Evolutionary conservation across 768 basidiomycete genomes (phyloP).

Genomic region (Mycena capillaripes): DNA sequence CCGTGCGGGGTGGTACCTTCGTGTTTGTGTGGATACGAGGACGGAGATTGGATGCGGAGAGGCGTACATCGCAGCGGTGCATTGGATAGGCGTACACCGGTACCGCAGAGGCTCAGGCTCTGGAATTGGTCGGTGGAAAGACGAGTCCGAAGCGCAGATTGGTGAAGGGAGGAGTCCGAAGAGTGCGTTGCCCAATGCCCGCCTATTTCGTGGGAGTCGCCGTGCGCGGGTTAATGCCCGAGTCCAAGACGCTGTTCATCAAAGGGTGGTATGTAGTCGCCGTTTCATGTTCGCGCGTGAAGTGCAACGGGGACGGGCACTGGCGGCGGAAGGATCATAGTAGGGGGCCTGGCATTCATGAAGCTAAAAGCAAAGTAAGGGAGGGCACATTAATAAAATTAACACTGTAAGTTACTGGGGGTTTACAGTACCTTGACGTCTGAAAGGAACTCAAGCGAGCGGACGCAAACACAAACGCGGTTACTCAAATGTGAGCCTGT

Average conservation of each 20-base stretch:
- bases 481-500: slow-evolving; percentile 18
- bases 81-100: background rate
- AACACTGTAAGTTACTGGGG: background rate
- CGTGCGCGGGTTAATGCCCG: background rate
- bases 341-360: background rate
- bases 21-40: background rate
- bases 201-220: background rate
- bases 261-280: background rate
- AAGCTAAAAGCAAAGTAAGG: too few relatives aligned
- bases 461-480: background rate
- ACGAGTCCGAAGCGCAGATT: too few relatives aligned
- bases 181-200: background rate
- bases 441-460: too few relatives aligned
- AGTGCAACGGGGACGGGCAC: too few relatives aligned
- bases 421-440: too few relatives aligned
- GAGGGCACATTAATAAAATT: background rate
- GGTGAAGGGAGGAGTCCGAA: background rate
- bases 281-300: background rate
- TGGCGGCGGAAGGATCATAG: too few relatives aligned
- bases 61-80: background rate
- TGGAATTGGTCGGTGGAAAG: too few relatives aligned
- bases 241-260: background rate
- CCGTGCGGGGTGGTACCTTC: background rate
- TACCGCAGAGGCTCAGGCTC: too few relatives aligned
- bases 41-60: background rate